A percentile compares a stretch with the other conserved stretches of the same genome.
These are phyloP conservation scores for Mortierella claussenii DNA, from an alignment of 192 early-diverging fungal species.

Conservation along the genomic window DNA sequence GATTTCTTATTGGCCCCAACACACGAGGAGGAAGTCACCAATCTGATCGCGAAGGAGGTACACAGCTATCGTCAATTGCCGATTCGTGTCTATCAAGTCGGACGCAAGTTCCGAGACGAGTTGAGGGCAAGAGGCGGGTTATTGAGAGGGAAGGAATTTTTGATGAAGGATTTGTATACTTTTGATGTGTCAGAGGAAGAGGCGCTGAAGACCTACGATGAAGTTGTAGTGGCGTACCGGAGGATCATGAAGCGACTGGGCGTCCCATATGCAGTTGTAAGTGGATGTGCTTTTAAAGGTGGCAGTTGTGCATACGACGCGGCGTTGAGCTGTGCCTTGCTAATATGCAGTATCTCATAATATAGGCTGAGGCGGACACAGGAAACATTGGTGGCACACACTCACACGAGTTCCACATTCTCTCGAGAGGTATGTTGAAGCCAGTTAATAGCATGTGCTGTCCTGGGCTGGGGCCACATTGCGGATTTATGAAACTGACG, in stretches of 20 bases:
- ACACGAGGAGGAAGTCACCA: slow-evolving; percentile 93
- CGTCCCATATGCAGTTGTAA: slow-evolving; percentile 79
- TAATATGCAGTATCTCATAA: no score
- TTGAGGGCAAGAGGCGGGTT: slow-evolving; percentile 84
- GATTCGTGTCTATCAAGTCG: slow-evolving; percentile 88
- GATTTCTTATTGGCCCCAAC: slow-evolving; percentile 85
- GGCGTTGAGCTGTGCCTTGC: no score
- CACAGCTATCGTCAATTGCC: slow-evolving; percentile 80
- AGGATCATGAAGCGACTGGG: slow-evolving; percentile 81
- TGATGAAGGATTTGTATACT: slow-evolving; percentile 97
- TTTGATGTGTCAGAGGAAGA: slow-evolving; percentile 79
- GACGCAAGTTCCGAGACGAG: slow-evolving; percentile 89
- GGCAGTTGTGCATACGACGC: no score
- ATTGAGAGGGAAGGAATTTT: slow-evolving; percentile 87
- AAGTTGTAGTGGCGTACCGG: slow-evolving; percentile 79
- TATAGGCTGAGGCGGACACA: slow-evolving; percentile 86
- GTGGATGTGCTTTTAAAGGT: slow-evolving; percentile 17
- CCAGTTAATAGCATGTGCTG: no score
- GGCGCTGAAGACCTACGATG: slow-evolving; percentile 80
- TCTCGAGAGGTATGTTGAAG: slow-evolving; percentile 64
- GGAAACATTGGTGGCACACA: slow-evolving; percentile 90
- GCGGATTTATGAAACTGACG: slow-evolving; percentile 9
- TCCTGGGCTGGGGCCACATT: no score
- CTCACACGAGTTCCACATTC: slow-evolving; percentile 93
- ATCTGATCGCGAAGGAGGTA: slow-evolving; percentile 72